Evolutionary conservation across 1,139 yeast species (phyloP), one percentile per base, ranked within the genome.

Genomic region (Debaryomyces robertsiae): DNA sequence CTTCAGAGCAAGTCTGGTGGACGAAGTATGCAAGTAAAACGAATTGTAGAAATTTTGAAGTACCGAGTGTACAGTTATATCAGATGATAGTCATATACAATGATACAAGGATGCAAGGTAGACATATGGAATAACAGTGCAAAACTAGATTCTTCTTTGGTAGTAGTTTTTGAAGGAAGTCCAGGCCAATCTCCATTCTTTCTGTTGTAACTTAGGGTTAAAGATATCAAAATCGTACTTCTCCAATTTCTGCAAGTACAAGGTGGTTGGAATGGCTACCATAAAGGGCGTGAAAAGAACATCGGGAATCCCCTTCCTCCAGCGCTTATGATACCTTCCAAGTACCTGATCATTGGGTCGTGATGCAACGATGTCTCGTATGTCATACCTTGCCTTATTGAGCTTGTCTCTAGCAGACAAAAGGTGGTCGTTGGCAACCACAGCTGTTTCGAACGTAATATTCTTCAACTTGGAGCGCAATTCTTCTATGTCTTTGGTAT

Each of bases 131-230:
- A n/a, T n/a, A n/a, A n/a, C n/a, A n/a, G 7, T 19, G 15, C 7
- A 23, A 11, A 6, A 13, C 45, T 50, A 75, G 6, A 79, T 60
- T 4, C 30, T 48, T 44, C 84, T 65, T 37, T 51, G 59, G 42
- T 70, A 69, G 55, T 81, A 83, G 38, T 75, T 69, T 47, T 68
- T 65, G 63, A 77, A 86, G 2, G 86, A 73, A 4, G 75, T 67
- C 80, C 84, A 85, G 0, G 93, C 86, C 41, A 86, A 65, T 44
- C 80, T 71, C 94, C 94, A 87, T 50, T 85, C 90, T 45, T 75
- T 71, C 42, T 69, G 73, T 40, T 69, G 69, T 43, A 82, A 61
- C 33, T 67, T 73, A 11, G 73, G 70, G 47, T 69, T 62, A 39
- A 77, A 64, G 3, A 86, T 52, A 57, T 87, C 87, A 55, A 87